These are phyloP conservation scores for Tausonia pullulans DNA, from an alignment of 1,284 basidiomycete species.

Conservation along the genomic window DNA sequence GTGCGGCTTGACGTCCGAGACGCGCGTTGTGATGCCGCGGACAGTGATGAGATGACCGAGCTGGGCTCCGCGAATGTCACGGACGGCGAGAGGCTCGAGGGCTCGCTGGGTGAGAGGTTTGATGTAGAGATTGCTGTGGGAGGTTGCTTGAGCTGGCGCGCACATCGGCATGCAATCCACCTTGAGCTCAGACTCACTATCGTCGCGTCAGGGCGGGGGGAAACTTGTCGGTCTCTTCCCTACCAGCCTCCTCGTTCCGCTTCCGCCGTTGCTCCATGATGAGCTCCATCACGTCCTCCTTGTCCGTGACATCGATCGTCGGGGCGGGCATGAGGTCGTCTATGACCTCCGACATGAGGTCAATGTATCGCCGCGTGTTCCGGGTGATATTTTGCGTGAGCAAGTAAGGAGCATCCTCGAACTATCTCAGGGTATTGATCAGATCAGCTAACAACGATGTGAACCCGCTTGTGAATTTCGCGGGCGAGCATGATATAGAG, in stretches of 20 bases:
- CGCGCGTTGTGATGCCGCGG: conserved; percentile 94
- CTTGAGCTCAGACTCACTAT: conserved; percentile 58
- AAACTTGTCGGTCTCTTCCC: conserved; percentile 48
- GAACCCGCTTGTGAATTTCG: too few relatives aligned
- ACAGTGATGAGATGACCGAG: conserved; percentile 90
- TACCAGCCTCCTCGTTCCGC: conserved; percentile 66
- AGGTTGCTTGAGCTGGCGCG: background rate
- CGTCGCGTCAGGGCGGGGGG: conserved; percentile 82
- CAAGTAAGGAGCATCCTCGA: conserved; percentile 13
- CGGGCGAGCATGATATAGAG: too few relatives aligned
- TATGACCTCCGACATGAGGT: conserved; percentile 79
- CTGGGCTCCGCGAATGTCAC: conserved; percentile 73
- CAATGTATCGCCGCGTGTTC: conserved; percentile 84
- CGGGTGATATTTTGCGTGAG: conserved; percentile 56
- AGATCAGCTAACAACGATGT: too few relatives aligned
- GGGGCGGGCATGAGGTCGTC: conserved; percentile 79
- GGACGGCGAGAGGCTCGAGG: conserved; percentile 58
- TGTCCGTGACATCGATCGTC: conserved; percentile 74
- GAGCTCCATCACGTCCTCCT: conserved; percentile 75
- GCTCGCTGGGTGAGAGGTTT: conserved; percentile 60
- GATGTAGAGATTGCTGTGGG: conserved; percentile 67
- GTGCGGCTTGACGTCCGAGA: conserved; percentile 96
- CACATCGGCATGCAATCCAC: background rate
- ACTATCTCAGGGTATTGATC: conserved; percentile 1
- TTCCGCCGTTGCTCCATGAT: conserved; percentile 86